Conservation (phyloP, 2,329 filamentous ascomycete genomes). For the Epichloe amarillans region DNA sequence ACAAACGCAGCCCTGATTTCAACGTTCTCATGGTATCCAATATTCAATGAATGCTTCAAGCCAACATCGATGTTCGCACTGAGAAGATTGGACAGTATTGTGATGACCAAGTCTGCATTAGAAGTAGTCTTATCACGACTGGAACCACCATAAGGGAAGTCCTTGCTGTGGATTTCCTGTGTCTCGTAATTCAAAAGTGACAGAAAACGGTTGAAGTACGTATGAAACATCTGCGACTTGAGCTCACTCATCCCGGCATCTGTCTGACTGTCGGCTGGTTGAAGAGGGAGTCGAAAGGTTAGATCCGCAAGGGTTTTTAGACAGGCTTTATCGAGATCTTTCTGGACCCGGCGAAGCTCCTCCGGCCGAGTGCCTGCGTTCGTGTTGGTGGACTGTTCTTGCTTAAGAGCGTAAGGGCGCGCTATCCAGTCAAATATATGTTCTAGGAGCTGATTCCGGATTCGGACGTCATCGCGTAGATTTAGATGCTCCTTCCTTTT, state of each 20-base stretch:
- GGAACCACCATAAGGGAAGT: slow-evolving; percentile 19
- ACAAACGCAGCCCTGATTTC: slow-evolving; percentile 59
- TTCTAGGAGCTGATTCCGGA: slow-evolving; percentile 54
- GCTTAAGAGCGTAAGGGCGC: slow-evolving; percentile 37
- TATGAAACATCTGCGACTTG: slow-evolving; percentile 59
- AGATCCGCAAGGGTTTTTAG: slow-evolving; percentile 51
- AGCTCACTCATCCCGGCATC: slow-evolving; percentile 55
- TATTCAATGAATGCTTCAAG: slow-evolving; percentile 54
- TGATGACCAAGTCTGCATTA: slow-evolving; percentile 50
- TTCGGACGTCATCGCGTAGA: slow-evolving; percentile 53
- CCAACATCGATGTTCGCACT: slow-evolving; percentile 62
- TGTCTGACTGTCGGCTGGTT: slow-evolving; percentile 50
- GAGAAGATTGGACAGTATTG: slow-evolving; percentile 53
- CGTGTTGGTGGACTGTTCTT: slow-evolving; percentile 25
- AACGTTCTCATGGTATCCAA: slow-evolving; percentile 57
- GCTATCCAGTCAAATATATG: slow-evolving; percentile 58
- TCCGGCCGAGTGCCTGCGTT: slow-evolving; percentile 33
- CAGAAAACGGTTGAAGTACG: slow-evolving; percentile 57
- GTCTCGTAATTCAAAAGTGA: slow-evolving; percentile 49
- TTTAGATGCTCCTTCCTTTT: slow-evolving; percentile 56
- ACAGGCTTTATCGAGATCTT: slow-evolving; percentile 52
- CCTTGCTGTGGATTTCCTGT: slow-evolving; percentile 22
- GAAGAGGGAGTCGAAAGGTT: slow-evolving; percentile 52
- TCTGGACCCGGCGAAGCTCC: slow-evolving; percentile 44
- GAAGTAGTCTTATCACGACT: slow-evolving; percentile 40